Conservation (phyloP, 257 asterid genomes). For the Thymus mandschuricus region DNA sequence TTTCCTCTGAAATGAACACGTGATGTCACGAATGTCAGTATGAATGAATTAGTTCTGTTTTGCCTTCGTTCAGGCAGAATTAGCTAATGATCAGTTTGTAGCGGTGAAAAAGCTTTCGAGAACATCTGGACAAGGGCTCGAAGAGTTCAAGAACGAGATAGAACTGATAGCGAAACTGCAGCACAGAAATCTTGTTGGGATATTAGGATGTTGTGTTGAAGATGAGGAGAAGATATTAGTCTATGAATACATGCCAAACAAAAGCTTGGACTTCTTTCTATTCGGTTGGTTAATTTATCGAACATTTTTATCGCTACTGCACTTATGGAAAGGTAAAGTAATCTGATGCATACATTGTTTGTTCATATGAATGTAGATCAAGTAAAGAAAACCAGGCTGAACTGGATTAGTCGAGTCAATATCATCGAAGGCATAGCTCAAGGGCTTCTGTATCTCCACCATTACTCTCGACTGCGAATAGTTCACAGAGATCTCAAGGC, state of each 20-base stretch:
- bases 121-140: constrained; percentile 1
- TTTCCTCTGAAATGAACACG: not conserved
- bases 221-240: constrained; percentile 2
- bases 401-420: not conserved
- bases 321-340: no score
- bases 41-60: not conserved
- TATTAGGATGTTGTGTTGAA: constrained; percentile 6
- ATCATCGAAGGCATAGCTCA: not conserved
- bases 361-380: not conserved
- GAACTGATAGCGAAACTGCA: constrained; percentile 4
- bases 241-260: constrained; percentile 10
- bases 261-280: constrained; percentile 6
- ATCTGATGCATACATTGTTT: no score
- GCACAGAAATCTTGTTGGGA: constrained; percentile 17
- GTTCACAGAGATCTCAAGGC: not conserved
- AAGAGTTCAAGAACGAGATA: not conserved
- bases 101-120: not conserved
- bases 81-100: not conserved
- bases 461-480: not conserved
- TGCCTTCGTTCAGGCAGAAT: constrained; percentile 11
- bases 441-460: constrained; percentile 7
- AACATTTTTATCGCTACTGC: not conserved
- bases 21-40: not conserved
- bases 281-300: constrained; percentile 7
- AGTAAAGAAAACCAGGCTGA: not conserved